Conservation (phyloP, 2,329 filamentous ascomycete species). For the Stagonosporopsis cucurbitacearum region DNA sequence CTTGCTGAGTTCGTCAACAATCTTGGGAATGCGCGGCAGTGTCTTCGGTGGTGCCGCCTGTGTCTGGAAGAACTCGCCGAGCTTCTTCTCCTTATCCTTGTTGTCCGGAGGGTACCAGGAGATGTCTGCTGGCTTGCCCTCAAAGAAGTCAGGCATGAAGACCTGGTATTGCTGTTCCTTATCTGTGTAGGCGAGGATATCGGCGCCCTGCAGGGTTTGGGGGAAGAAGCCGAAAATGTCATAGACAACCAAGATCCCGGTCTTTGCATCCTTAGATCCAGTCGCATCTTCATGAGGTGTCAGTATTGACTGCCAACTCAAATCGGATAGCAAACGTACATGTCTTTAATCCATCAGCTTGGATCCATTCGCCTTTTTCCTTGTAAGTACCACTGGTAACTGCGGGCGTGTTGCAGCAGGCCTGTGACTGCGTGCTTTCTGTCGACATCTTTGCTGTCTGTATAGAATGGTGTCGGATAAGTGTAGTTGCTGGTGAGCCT, state of each 20-base stretch:
- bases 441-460: constrained; percentile 40
- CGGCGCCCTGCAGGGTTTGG: constrained; percentile 68
- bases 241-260: constrained; percentile 65
- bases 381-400: constrained; percentile 59
- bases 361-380: constrained; percentile 65
- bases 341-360: constrained; percentile 67
- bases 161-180: constrained; percentile 79
- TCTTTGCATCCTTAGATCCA: constrained; percentile 61
- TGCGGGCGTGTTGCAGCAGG: constrained; percentile 58
- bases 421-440: constrained; percentile 46
- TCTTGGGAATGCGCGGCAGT: constrained; percentile 61
- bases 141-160: constrained; percentile 92
- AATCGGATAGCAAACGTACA: constrained; percentile 49
- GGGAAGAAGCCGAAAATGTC: constrained; percentile 70
- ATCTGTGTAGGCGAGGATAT: constrained; percentile 66
- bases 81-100: constrained; percentile 65
- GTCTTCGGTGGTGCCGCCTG: constrained; percentile 65
- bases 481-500: constrained; percentile 11
- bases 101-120: constrained; percentile 66
- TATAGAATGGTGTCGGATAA: background rate
- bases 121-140: constrained; percentile 72
- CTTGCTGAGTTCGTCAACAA: constrained; percentile 61
- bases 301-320: background rate
- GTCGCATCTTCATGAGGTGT: constrained; percentile 56
- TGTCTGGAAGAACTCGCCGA: constrained; percentile 65